phyloP scores from a whole-genome alignment of 2,329 filamentous ascomycete genomes.

The Aspergillus pseudoviridinutans region DNA sequence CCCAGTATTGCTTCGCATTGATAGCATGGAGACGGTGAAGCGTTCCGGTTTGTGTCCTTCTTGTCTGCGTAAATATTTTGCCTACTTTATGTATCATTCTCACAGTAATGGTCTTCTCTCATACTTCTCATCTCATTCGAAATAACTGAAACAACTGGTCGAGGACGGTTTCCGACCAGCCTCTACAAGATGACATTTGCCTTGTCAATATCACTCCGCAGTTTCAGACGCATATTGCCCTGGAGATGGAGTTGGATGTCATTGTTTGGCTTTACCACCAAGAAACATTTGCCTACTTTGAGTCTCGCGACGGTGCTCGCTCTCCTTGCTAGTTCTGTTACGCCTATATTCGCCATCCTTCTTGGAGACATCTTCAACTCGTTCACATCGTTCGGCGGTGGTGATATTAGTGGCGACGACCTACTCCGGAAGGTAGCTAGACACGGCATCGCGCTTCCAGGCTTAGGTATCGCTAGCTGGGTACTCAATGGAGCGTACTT shows the following conservation, averaged over 20 bases:
- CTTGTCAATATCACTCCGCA: background rate
- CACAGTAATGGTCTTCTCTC: background rate
- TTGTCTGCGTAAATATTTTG: background rate
- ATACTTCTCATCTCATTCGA: background rate
- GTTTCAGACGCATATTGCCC: background rate
- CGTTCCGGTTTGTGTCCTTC: background rate
- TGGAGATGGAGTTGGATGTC: conserved; percentile 43
- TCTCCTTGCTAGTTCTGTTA: conserved; percentile 56
- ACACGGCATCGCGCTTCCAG: conserved; percentile 61
- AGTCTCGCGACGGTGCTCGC: conserved; percentile 54
- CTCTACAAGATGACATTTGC: background rate
- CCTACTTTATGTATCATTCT: background rate
- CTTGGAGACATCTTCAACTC: conserved; percentile 71
- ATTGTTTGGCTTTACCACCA: conserved; percentile 71
- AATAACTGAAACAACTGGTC: background rate
- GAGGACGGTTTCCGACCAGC: background rate
- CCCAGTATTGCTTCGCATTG: conserved; percentile 11
- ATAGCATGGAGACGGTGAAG: background rate
- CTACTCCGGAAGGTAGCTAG: conserved; percentile 55
- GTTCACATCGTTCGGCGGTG: conserved; percentile 63
- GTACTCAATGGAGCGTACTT: conserved; percentile 64
- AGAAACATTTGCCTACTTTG: conserved; percentile 55
- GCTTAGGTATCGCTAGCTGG: conserved; percentile 64
- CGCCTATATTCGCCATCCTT: conserved; percentile 64
- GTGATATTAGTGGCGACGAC: conserved; percentile 45